These are phyloP conservation scores for Aeschynomene evenia DNA, from an alignment of 306 rosid genomes.

Conservation along the genomic window DNA sequence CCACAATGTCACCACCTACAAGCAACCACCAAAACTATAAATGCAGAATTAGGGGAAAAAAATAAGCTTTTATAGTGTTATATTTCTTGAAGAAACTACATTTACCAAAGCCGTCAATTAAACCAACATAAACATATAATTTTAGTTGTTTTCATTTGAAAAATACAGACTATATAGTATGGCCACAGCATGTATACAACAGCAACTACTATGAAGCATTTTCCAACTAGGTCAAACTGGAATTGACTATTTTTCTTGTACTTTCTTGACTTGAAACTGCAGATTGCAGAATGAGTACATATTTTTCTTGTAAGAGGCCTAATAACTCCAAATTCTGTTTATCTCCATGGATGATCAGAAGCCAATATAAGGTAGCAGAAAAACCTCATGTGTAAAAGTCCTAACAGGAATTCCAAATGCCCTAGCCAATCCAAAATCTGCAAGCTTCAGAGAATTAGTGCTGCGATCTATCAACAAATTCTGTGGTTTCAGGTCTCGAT, in stretches of 20 bases:
- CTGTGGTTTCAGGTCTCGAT: conserved; percentile 93
- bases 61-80: not conserved
- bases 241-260: too few relatives aligned
- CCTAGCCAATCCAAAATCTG: conserved; percentile 98
- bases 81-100: conserved; percentile 32
- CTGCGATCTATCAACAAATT: conserved; percentile 90
- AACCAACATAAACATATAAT: not conserved
- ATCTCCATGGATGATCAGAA: conserved; percentile 19
- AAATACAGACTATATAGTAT: conserved; percentile 37
- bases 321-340: conserved; percentile 8
- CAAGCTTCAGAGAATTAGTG: conserved; percentile 84
- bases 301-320: conserved; percentile 13
- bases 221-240: not conserved
- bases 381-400: conserved; percentile 97
- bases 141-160: conserved; percentile 61
- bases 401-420: conserved; percentile 99
- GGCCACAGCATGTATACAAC: not conserved
- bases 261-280: not conserved
- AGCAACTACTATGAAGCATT: not conserved
- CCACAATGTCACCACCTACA: conserved; percentile 98
- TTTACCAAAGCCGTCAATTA: conserved; percentile 53
- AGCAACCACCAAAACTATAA: conserved; percentile 25
- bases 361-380: conserved; percentile 28
- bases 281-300: not conserved
- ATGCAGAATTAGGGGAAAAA: conserved; percentile 9